Evolutionary conservation across 768 basidiomycete species (phyloP).

Genomic region (Amanita rubescens): DNA sequence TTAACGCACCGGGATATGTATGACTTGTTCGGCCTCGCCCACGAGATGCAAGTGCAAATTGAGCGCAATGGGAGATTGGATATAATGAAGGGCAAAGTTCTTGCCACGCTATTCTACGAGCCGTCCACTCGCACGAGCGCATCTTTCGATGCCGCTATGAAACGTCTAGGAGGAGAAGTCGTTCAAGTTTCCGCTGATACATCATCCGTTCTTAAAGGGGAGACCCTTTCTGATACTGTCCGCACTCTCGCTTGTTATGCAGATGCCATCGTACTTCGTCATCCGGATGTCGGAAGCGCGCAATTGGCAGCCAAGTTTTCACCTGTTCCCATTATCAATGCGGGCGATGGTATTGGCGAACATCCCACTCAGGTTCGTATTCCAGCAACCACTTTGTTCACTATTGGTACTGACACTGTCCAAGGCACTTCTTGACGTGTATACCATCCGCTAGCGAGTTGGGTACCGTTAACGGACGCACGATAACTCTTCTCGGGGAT

Average conservation of each 20-base stretch:
- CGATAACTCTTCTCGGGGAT: conserved; percentile 89
- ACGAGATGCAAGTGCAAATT: conserved; percentile 95
- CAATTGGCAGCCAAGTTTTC: conserved; percentile 95
- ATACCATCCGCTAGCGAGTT: conserved; percentile 96
- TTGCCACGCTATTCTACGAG: conserved; percentile 93
- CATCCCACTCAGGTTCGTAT: conserved; percentile 86
- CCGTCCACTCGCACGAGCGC: conserved; percentile 93
- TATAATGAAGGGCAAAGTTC: conserved; percentile 82
- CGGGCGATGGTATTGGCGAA: conserved; percentile 95
- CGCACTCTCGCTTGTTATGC: conserved; percentile 93
- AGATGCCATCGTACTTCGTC: conserved; percentile 90
- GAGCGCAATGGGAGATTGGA: conserved; percentile 87
- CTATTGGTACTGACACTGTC: background rate
- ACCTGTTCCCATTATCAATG: conserved; percentile 92
- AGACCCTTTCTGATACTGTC: conserved; percentile 87
- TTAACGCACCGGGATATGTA: conserved; percentile 86
- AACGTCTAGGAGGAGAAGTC: conserved; percentile 93
- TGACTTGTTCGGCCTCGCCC: conserved; percentile 88
- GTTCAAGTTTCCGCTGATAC: conserved; percentile 74
- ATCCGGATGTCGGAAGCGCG: conserved; percentile 91
- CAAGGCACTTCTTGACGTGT: conserved; percentile 82
- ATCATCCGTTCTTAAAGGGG: conserved; percentile 91
- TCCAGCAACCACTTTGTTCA: conserved; percentile 1
- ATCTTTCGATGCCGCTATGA: conserved; percentile 99
- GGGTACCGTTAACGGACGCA: conserved; percentile 94